These are phyloP conservation scores for Starmerella vitae DNA, from an alignment of 805 yeast genomes.

Conservation along the genomic window DNA sequence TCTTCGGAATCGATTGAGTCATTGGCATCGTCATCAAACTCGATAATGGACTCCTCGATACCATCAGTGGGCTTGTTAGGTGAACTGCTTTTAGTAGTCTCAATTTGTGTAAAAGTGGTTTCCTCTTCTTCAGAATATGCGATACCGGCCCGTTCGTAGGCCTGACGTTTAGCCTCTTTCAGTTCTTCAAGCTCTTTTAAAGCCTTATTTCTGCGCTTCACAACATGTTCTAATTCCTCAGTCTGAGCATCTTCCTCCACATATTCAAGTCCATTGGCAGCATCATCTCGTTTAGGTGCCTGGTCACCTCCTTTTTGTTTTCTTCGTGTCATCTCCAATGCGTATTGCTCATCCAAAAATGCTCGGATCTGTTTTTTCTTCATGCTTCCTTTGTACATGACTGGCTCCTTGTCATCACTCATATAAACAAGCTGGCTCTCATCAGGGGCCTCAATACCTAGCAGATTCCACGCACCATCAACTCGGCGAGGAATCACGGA, in stretches of 20 bases:
- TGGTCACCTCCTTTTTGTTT: conserved; percentile 3
- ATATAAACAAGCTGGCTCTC: conserved; percentile 21
- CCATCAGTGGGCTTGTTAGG: background rate
- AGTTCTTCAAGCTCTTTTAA: conserved; percentile 5
- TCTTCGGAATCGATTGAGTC: conserved; percentile 18
- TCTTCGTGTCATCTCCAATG: conserved; percentile 20
- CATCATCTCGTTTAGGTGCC: conserved; percentile 11
- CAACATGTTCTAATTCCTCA: conserved; percentile 18
- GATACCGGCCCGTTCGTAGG: conserved; percentile 14
- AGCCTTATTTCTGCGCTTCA: conserved; percentile 5
- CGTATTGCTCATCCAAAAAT: conserved; percentile 23
- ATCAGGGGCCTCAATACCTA: conserved; percentile 19
- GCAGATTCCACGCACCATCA: conserved; percentile 21
- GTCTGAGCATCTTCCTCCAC: conserved; percentile 20
- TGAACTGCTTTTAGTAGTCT: conserved; percentile 3
- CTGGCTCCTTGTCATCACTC: conserved; percentile 19
- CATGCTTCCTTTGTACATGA: conserved; percentile 24
- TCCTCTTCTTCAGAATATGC: conserved; percentile 8
- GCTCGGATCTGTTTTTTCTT: conserved; percentile 19
- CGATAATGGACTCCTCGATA: conserved; percentile 3
- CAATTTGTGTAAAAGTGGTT: conserved; percentile 3
- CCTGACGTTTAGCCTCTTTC: conserved; percentile 10
- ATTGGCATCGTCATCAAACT: conserved; percentile 38
- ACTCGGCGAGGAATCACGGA: conserved; percentile 22
- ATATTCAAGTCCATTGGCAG: conserved; percentile 21